Evolutionary conservation across 176 grass and related monocot genomes (phyloP).

Genomic region (Poa annua): DNA sequence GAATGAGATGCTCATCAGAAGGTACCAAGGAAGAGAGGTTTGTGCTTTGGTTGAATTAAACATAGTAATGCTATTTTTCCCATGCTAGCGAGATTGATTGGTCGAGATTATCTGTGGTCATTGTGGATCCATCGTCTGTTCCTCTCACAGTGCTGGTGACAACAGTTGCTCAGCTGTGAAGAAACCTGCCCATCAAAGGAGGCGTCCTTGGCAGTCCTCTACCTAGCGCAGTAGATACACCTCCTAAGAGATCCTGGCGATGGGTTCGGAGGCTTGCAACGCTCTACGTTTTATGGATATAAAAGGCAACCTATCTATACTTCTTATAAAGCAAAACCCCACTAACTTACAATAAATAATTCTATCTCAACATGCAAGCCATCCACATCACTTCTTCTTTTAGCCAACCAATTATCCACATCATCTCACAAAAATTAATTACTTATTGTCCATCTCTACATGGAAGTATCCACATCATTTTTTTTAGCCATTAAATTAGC

Average conservation of each 20-base stretch:
- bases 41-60: slow-evolving; percentile 3
- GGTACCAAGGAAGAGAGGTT: slow-evolving; percentile 88
- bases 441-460: no score
- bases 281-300: slow-evolving; percentile 48
- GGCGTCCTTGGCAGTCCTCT: slow-evolving; percentile 45
- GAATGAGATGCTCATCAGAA: slow-evolving; percentile 76
- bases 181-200: slow-evolving; percentile 8
- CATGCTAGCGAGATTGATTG: neutral
- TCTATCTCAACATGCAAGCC: no score
- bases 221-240: slow-evolving; percentile 62
- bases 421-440: no score
- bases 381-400: no score
- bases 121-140: slow-evolving; percentile 89
- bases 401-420: no score
- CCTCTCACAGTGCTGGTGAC: slow-evolving; percentile 73
- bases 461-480: no score
- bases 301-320: slow-evolving; percentile 33
- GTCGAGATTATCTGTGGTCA: slow-evolving; percentile 34
- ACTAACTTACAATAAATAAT: no score
- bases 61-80: neutral
- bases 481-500: no score
- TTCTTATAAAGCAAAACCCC: no score
- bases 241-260: slow-evolving; percentile 41
- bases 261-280: slow-evolving; percentile 51
- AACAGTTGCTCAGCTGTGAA: slow-evolving; percentile 31